These are phyloP conservation scores for Phytopythium mirpurense DNA, from an alignment of 352 stramenopile genomes.

Conservation along the genomic window DNA sequence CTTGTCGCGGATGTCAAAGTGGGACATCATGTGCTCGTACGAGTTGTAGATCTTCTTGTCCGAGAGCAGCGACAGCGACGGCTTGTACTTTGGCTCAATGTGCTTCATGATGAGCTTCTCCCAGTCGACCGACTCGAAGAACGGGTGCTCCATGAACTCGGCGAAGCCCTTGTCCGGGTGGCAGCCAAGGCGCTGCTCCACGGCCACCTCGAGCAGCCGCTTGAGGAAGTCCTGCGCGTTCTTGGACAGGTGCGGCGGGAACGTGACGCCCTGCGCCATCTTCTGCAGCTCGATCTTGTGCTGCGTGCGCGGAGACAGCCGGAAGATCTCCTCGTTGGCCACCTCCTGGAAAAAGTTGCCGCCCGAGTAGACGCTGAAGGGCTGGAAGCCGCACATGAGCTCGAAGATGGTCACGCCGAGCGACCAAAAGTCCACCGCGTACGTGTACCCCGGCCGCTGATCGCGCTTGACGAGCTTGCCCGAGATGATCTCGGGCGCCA, in stretches of 20 bases:
- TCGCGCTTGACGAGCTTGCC: conserved; percentile 78
- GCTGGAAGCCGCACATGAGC: conserved; percentile 83
- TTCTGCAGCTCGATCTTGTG: conserved; percentile 80
- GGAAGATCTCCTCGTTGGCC: conserved; percentile 73
- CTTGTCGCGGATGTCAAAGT: conserved; percentile 81
- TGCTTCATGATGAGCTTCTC: conserved; percentile 87
- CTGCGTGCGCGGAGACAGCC: conserved; percentile 62
- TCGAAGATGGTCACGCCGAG: conserved; percentile 87
- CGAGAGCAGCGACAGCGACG: conserved; percentile 44
- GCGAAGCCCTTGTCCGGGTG: conserved; percentile 68
- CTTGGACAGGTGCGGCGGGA: conserved; percentile 55
- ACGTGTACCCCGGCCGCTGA: conserved; percentile 74
- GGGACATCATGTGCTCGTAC: conserved; percentile 87
- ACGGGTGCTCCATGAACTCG: conserved; percentile 87
- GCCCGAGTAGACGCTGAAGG: conserved; percentile 65
- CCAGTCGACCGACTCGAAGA: conserved; percentile 85
- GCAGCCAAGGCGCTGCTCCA: conserved; percentile 67
- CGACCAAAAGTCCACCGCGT: conserved; percentile 76
- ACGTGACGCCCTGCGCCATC: conserved; percentile 65
- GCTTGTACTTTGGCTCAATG: conserved; percentile 80
- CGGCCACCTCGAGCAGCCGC: conserved; percentile 74
- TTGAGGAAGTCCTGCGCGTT: conserved; percentile 73
- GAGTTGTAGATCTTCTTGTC: conserved; percentile 85
- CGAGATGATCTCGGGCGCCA: conserved; percentile 89
- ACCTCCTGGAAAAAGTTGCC: conserved; percentile 78